Evolutionary conservation across 202 grass and related monocot genomes (phyloP).

Genomic region (Digitaria exilis): DNA sequence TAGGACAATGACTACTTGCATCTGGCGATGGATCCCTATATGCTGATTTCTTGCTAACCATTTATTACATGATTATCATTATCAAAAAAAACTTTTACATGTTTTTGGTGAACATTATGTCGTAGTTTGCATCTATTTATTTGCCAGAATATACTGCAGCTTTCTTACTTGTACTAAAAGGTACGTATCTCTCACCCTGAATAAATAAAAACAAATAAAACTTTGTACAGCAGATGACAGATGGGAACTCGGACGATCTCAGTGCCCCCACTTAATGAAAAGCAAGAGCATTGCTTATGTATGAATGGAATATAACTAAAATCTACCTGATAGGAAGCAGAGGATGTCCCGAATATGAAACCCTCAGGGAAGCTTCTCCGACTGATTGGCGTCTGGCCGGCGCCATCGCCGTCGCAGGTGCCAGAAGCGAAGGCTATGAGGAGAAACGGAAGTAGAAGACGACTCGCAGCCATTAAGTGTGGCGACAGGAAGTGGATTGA

Average conservation of each 20-base stretch:
- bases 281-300: not conserved
- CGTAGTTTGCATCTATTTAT: no score
- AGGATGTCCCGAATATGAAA: constrained; percentile 71
- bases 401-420: not conserved
- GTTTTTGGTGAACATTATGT: not conserved
- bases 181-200: not conserved
- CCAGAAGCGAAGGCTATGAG: not conserved
- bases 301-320: not conserved
- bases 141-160: not conserved
- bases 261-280: not conserved
- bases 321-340: constrained; percentile 71
- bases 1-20: not conserved
- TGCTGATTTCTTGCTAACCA: not conserved
- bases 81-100: no score
- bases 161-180: not conserved
- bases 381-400: not conserved
- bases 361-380: constrained; percentile 64
- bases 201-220: not conserved
- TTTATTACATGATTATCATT: no score
- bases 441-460: constrained; percentile 17
- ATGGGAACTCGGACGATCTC: not conserved
- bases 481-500: not conserved
- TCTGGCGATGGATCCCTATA: not conserved
- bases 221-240: not conserved
- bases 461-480: not conserved